phyloP scores from a whole-genome alignment of 2,329 filamentous ascomycete species.

The Ramularia endophylla region DNA sequence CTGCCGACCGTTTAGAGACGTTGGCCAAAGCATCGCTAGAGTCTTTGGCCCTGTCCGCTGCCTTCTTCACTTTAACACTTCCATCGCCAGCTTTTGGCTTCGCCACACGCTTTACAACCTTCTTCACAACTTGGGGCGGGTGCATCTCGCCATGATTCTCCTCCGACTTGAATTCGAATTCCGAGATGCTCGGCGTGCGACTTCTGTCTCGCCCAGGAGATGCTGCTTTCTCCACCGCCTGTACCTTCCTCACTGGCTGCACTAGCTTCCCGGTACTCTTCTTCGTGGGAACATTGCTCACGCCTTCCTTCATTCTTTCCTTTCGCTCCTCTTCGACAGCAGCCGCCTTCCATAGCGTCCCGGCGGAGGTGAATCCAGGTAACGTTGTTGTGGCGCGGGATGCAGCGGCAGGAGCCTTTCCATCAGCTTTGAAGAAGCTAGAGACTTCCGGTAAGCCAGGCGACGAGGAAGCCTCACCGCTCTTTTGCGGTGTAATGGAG shows the following conservation, averaged over 20 bases:
- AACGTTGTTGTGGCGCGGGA: slow-evolving; percentile 5
- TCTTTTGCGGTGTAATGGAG: slow-evolving; percentile 15
- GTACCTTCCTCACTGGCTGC: slow-evolving; percentile 5
- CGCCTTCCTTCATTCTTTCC: neutral
- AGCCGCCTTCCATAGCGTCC: slow-evolving; percentile 8
- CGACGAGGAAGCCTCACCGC: slow-evolving; percentile 12
- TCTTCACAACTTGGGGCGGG: neutral
- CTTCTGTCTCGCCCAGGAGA: neutral
- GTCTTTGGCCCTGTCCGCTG: neutral
- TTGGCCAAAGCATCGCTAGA: neutral
- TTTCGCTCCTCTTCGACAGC: slow-evolving; percentile 3
- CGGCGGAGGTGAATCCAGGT: slow-evolving; percentile 15
- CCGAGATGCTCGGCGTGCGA: neutral
- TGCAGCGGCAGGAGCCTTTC: too few species aligned
- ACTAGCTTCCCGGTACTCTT: slow-evolving; percentile 8
- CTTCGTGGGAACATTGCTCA: neutral
- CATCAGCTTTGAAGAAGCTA: slow-evolving; percentile 10
- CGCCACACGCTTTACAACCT: neutral
- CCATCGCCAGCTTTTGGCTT: neutral
- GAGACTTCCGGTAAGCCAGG: slow-evolving; percentile 15
- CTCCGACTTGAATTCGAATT: slow-evolving; percentile 1
- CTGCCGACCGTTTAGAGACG: neutral
- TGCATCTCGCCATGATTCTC: neutral
- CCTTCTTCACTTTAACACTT: neutral
- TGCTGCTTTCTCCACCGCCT: neutral